A percentile compares a stretch with the other conserved stretches of the same genome.
phyloP scores from a whole-genome alignment of 345 rosid species.

The Kandelia obovata region DNA sequence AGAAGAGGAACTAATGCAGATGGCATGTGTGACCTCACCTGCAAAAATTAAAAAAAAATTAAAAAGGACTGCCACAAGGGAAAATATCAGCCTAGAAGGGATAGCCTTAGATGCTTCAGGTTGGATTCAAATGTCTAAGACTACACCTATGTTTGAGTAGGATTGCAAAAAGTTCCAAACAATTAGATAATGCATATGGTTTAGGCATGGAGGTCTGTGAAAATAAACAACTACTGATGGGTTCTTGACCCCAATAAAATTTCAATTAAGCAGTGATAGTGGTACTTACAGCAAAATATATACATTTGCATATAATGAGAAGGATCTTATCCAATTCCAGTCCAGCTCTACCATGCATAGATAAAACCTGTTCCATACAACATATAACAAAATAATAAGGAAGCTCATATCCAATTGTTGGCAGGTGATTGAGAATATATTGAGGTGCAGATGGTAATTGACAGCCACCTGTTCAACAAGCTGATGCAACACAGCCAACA shows the following conservation, averaged over 20 bases:
- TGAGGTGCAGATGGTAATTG: constrained; percentile 1
- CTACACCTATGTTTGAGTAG: background rate
- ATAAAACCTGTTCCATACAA: constrained; percentile 50
- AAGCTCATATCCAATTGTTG: constrained; percentile 16
- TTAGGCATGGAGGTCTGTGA: background rate
- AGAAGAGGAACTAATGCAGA: constrained; percentile 57
- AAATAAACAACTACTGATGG: background rate
- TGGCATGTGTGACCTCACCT: constrained; percentile 86
- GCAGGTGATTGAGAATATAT: constrained; percentile 1
- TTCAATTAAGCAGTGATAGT: background rate
- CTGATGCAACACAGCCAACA: constrained; percentile 52
- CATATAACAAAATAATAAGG: constrained; percentile 21
- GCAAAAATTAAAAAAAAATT: constrained; percentile 27
- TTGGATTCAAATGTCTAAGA: background rate
- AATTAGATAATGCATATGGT: background rate
- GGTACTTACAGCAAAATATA: constrained; percentile 68
- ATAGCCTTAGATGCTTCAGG: constrained; percentile 1
- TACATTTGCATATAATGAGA: constrained; percentile 66
- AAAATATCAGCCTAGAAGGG: background rate
- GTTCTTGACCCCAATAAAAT: background rate
- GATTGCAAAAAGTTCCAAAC: background rate
- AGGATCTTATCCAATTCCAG: constrained; percentile 55
- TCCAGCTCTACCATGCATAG: constrained; percentile 28
- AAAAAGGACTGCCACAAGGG: background rate
- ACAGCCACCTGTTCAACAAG: constrained; percentile 60